These are phyloP conservation scores for Zygoascus sp. DNA, from an alignment of 1,139 yeast genomes.

Conservation along the genomic window DNA sequence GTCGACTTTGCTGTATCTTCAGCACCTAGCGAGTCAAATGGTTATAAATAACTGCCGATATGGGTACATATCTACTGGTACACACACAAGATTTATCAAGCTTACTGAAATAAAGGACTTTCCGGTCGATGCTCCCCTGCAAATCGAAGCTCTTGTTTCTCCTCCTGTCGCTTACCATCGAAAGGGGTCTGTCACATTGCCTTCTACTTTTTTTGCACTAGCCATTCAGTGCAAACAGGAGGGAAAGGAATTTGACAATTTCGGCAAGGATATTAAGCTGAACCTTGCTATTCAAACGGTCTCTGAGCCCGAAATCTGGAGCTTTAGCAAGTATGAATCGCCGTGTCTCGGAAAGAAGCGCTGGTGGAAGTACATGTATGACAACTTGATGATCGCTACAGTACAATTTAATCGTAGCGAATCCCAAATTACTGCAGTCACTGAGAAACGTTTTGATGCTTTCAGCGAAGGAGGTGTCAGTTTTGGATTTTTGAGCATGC, in stretches of 20 bases:
- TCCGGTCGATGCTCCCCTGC: constrained; percentile 11
- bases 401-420: neutral
- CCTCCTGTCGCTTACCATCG: constrained; percentile 20
- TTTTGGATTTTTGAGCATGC: neutral
- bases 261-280: constrained; percentile 12
- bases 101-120: neutral
- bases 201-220: constrained; percentile 20
- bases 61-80: constrained; percentile 26
- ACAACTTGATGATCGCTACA: constrained; percentile 6
- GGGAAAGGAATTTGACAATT: constrained; percentile 6
- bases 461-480: neutral
- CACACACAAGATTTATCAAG: constrained; percentile 23
- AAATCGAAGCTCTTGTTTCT: constrained; percentile 23
- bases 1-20: constrained; percentile 6
- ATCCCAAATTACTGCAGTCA: neutral
- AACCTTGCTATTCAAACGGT: constrained; percentile 14
- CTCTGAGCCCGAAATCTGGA: constrained; percentile 23
- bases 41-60: constrained; percentile 24
- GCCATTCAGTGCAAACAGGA: constrained; percentile 20
- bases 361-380: constrained; percentile 25
- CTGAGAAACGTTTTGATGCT: neutral
- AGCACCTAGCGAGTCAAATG: constrained; percentile 21
- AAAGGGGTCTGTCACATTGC: constrained; percentile 13
- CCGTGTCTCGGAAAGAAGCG: constrained; percentile 21
- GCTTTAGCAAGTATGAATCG: constrained; percentile 19